Conservation (phyloP, 2,329 filamentous ascomycete genomes). For the Beauveria brongniartii region DNA sequence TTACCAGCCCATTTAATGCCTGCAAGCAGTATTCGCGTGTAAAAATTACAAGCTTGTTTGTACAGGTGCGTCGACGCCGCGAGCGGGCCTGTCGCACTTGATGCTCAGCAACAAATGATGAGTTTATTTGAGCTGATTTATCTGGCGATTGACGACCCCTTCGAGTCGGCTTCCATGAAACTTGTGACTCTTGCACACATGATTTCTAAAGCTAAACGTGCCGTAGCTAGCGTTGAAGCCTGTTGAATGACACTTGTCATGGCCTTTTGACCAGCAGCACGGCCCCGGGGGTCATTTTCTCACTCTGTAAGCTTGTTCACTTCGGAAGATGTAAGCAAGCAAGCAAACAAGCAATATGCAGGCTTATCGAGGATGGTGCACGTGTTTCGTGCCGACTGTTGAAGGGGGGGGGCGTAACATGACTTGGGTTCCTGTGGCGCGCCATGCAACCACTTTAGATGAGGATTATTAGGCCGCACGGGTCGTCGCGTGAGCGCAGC, state of each 20-base stretch:
- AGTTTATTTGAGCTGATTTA: too few species aligned
- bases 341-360: too few species aligned
- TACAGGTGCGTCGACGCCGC: too few species aligned
- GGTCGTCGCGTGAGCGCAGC: background rate
- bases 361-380: background rate
- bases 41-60: too few species aligned
- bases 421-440: background rate
- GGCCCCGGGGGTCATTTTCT: too few species aligned
- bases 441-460: conserved; percentile 5
- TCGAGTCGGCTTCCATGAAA: too few species aligned
- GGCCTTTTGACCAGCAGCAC: too few species aligned
- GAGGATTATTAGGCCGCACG: background rate
- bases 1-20: too few species aligned
- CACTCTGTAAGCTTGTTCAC: background rate
- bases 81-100: too few species aligned
- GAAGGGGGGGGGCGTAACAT: background rate
- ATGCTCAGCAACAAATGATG: too few species aligned
- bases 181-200: background rate
- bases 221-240: background rate
- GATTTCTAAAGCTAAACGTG: background rate
- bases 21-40: too few species aligned
- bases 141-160: too few species aligned
- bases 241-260: background rate
- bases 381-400: background rate
- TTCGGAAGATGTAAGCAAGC: background rate